These are phyloP conservation scores for Jaminaea rosea DNA, from an alignment of 1,284 basidiomycete genomes.

Conservation along the genomic window DNA sequence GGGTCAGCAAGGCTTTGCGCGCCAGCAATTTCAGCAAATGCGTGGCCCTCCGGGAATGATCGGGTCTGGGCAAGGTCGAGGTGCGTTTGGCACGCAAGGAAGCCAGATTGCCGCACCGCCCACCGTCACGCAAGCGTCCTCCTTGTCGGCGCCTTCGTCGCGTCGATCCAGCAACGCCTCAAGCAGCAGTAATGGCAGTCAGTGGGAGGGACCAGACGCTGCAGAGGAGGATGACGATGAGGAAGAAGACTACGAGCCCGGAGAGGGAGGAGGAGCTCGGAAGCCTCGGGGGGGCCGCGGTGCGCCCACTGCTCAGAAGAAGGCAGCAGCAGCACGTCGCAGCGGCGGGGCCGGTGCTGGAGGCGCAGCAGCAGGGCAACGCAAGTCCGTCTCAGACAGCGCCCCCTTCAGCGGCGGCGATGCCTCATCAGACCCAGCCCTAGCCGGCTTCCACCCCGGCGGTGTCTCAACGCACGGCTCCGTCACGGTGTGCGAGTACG, in stretches of 20 bases:
- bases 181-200: background rate
- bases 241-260: background rate
- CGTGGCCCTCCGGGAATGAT: no score
- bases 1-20: background rate
- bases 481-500: slow-evolving; percentile 34
- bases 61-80: background rate
- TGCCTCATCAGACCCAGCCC: no score
- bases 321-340: no score
- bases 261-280: background rate
- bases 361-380: background rate
- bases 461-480: background rate
- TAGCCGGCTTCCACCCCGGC: no score
- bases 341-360: background rate
- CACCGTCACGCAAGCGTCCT: no score
- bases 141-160: background rate
- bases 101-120: no score
- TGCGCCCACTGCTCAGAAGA: background rate
- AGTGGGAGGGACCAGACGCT: background rate
- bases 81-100: no score
- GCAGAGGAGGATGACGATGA: background rate
- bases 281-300: background rate
- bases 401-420: background rate
- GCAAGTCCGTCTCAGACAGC: background rate
- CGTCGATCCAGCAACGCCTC: no score
- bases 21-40: background rate